A percentile compares a stretch with the other conserved stretches of the same genome.
Evolutionary conservation across 2,329 filamentous ascomycete species (phyloP).

Genomic region (Pseudocercospora crystallina): DNA sequence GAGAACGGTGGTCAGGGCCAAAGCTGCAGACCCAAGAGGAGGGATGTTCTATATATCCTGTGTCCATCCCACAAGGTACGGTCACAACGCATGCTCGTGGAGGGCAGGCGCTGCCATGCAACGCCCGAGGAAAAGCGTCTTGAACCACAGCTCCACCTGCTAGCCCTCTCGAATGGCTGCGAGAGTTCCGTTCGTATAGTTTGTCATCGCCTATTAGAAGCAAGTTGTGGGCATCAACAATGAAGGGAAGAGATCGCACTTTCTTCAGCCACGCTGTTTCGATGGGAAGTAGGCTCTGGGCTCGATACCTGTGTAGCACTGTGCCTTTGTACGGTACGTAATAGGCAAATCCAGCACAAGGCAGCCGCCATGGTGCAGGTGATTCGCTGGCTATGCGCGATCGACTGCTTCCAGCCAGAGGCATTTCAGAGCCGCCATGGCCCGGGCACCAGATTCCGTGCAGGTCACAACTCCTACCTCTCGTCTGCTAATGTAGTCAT

Average conservation of each 20-base stretch:
- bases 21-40: constrained; percentile 14
- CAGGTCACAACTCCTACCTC: no score
- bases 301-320: constrained; percentile 2
- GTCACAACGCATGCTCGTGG: constrained; percentile 12
- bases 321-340: constrained; percentile 7
- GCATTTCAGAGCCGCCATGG: not conserved
- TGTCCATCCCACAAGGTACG: constrained; percentile 12
- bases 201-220: constrained; percentile 5
- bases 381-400: not conserved
- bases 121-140: constrained; percentile 16
- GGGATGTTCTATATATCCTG: constrained; percentile 23
- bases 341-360: constrained; percentile 6
- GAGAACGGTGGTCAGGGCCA: constrained; percentile 6
- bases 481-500: not conserved
- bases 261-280: constrained; percentile 3
- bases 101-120: constrained; percentile 13
- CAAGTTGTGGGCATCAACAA: not conserved
- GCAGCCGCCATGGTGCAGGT: no score
- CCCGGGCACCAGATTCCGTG: not conserved
- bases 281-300: not conserved
- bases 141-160: constrained; percentile 8
- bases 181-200: not conserved
- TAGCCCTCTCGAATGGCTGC: constrained; percentile 3
- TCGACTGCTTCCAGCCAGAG: not conserved
- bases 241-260: not conserved